Conservation (phyloP, 2,329 filamentous ascomycete species). For the Endocalyx cinctus region DNA sequence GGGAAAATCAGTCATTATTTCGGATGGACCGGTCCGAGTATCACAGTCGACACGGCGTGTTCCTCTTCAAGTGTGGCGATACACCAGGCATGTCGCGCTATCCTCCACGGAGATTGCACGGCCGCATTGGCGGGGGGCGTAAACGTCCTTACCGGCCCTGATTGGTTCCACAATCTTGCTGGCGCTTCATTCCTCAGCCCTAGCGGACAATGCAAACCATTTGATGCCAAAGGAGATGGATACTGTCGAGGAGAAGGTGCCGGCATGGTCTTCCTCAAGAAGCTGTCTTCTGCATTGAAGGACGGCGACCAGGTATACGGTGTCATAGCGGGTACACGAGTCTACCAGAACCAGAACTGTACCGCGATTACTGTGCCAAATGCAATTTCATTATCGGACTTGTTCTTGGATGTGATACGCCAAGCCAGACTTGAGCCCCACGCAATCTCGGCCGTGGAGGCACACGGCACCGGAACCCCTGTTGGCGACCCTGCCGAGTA, state of each 20-base stretch:
- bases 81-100: constrained; percentile 27
- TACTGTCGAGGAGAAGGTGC: constrained; percentile 49
- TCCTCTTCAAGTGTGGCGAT: constrained; percentile 29
- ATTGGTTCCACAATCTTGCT: constrained; percentile 19
- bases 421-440: constrained; percentile 11
- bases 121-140: constrained; percentile 28
- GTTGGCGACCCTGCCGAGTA: constrained; percentile 32
- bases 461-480: constrained; percentile 40
- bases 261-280: constrained; percentile 42
- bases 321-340: constrained; percentile 29
- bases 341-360: constrained; percentile 36
- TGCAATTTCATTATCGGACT: constrained; percentile 18
- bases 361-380: constrained; percentile 36
- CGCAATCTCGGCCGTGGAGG: constrained; percentile 26
- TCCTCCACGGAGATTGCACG: constrained; percentile 24
- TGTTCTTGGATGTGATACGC: constrained; percentile 26
- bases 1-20: constrained; percentile 27
- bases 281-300: constrained; percentile 36
- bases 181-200: constrained; percentile 22
- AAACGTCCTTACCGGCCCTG: constrained; percentile 21
- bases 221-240: constrained; percentile 40
- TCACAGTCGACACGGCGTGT: constrained; percentile 29
- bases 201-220: constrained; percentile 23
- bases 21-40: constrained; percentile 24
- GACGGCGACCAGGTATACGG: constrained; percentile 41